A percentile compares a stretch with the other conserved stretches of the same genome.
Evolutionary conservation across 371 early-diverging fungal genomes (phyloP).

Genomic region (Haplosporangium sp.): DNA sequence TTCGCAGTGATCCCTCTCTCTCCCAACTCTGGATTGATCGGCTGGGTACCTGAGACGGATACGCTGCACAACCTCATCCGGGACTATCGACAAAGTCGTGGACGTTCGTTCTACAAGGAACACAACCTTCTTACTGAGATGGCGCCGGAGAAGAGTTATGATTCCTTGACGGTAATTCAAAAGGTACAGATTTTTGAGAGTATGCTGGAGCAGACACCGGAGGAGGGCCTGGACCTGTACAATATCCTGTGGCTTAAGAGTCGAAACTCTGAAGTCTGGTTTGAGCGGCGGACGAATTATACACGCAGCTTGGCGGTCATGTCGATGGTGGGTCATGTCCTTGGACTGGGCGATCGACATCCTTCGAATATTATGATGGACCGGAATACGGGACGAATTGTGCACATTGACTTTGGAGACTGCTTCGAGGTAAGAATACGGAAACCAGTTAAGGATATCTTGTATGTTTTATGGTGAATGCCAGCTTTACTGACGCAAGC

Average conservation of each 20-base stretch:
- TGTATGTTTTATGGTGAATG: background rate
- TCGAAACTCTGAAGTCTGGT: conserved; percentile 95
- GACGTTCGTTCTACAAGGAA: conserved; percentile 91
- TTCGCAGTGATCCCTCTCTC: conserved; percentile 96
- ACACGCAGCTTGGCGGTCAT: conserved; percentile 96
- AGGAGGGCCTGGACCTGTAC: conserved; percentile 89
- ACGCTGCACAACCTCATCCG: conserved; percentile 94
- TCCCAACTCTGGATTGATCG: conserved; percentile 96
- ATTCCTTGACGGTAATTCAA: conserved; percentile 88
- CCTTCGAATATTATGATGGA: conserved; percentile 98
- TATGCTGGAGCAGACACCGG: conserved; percentile 88
- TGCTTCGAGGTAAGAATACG: conserved; percentile 90
- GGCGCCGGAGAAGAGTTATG: conserved; percentile 91
- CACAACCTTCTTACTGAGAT: conserved; percentile 86
- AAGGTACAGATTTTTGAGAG: conserved; percentile 96
- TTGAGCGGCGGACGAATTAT: conserved; percentile 95
- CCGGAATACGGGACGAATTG: conserved; percentile 90
- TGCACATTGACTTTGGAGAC: conserved; percentile 99
- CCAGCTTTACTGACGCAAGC: background rate
- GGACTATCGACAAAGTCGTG: conserved; percentile 88
- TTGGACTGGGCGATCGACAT: conserved; percentile 98
- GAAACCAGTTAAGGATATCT: background rate
- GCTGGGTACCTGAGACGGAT: conserved; percentile 96
- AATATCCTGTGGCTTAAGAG: conserved; percentile 97
- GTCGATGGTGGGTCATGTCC: conserved; percentile 99